Conservation (phyloP, 2,329 filamentous ascomycete species). For the Colletotrichum tropicicola region DNA sequence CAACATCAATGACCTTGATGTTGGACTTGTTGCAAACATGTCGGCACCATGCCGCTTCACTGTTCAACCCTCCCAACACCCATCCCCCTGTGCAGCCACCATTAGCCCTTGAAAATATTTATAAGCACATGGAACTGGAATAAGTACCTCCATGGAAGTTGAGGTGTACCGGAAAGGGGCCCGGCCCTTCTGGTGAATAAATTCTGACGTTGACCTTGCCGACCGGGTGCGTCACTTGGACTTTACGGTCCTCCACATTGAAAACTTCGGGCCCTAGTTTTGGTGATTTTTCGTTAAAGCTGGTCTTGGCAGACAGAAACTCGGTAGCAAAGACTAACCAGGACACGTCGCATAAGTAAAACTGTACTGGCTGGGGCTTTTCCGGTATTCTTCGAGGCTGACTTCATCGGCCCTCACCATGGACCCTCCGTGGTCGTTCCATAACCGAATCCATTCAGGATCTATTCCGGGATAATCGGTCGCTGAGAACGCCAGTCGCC, state of each 20-base stretch:
- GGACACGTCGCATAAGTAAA: constrained; percentile 39
- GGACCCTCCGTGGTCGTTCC: constrained; percentile 37
- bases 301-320: neutral
- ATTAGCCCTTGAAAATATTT: too few species aligned
- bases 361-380: constrained; percentile 37
- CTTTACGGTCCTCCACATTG: constrained; percentile 18
- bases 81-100: constrained; percentile 37
- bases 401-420: constrained; percentile 39
- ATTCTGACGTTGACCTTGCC: constrained; percentile 36
- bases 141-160: constrained; percentile 36
- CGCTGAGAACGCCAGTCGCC: constrained; percentile 5
- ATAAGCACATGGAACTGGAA: neutral
- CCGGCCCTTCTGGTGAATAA: constrained; percentile 37
- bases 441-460: constrained; percentile 38
- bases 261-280: constrained; percentile 7
- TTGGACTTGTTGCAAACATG: constrained; percentile 36
- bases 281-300: neutral
- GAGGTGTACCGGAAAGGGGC: constrained; percentile 37
- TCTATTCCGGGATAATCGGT: constrained; percentile 35
- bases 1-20: constrained; percentile 39
- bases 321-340: constrained; percentile 12
- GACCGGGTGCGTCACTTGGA: constrained; percentile 36
- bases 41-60: constrained; percentile 38
- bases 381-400: constrained; percentile 37
- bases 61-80: constrained; percentile 36